phyloP scores from a whole-genome alignment of 306 rosid species.

The Cucumis hystrix region DNA sequence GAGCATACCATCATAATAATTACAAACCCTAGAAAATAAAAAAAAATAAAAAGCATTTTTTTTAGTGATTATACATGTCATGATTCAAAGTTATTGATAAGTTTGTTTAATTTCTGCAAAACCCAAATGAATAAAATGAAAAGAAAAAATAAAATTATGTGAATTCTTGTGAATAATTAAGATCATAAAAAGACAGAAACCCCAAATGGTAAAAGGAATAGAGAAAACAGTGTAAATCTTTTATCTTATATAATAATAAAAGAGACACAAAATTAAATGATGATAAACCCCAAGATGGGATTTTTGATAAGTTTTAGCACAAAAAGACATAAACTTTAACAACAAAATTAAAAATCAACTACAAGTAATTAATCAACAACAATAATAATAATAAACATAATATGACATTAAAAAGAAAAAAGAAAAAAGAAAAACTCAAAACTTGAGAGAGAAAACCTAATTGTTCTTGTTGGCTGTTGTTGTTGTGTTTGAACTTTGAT shows the following conservation, averaged over 20 bases:
- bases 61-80: neutral
- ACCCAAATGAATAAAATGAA: neutral
- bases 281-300: neutral
- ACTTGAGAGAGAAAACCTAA: neutral
- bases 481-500: constrained; percentile 1
- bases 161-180: neutral
- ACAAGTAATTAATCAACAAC: too few relatives aligned
- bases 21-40: neutral
- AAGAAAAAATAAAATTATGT: neutral
- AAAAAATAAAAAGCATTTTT: neutral
- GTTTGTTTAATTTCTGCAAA: neutral
- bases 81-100: neutral
- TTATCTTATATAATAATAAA: neutral
- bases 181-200: neutral
- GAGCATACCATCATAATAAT: neutral
- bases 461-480: neutral
- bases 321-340: neutral
- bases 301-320: neutral
- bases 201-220: neutral
- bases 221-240: neutral
- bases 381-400: neutral
- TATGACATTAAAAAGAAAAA: neutral
- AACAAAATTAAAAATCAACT: neutral
- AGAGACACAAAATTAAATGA: neutral
- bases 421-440: neutral